Base-by-base conservation (phyloP, 441 rosid species). In the Oxalis stricta region DNA sequence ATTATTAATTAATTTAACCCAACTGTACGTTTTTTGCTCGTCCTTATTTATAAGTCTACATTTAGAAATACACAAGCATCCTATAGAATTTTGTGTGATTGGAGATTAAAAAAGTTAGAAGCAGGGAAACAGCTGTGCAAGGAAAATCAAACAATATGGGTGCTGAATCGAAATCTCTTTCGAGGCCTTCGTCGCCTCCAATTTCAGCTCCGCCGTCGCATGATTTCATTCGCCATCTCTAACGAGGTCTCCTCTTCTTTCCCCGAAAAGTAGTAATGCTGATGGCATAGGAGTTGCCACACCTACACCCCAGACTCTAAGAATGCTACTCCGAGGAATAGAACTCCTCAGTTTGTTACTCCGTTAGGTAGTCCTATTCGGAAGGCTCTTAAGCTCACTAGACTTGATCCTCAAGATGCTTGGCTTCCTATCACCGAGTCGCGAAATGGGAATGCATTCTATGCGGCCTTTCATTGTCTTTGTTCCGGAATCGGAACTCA, bases 361-460 rank as follows among this genome's bases (percentile, higher is more conserved):
- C 88, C 88, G 2, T 18, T 73, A 31, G 81, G 79, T 5, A 73
- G 75, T 36, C 84, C 84, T 0, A 29, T 79, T 2, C 63, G 72
- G 15, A 65, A 48, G 58, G 81, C 71, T 35, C 72, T 79, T 7
- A 44, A 59, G 0, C 66, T 76, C n/a, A 79, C 82, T 0, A 73
- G 52, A 70, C 84, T 79, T 9, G 77, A 76, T 38, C 82, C 79
- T 10, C 65, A 61, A 10, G 84, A 79, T 20, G 89, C 84, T 8
- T 79, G 89, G 89, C 89, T 79, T 24, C 79, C 84, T 0, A 76
- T 79, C 51, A 79, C 84, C 0, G 79, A 79, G 52, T 79, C 84
- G 0, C 48, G 84, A 29, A 79, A 79, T 33, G 88, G 84, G 10
- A 79, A 79, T 26, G 65, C 75, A 1, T 66, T 42, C 47, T 76